phyloP scores from a whole-genome alignment of 1,139 yeast genomes.

The Pichia sp. region DNA sequence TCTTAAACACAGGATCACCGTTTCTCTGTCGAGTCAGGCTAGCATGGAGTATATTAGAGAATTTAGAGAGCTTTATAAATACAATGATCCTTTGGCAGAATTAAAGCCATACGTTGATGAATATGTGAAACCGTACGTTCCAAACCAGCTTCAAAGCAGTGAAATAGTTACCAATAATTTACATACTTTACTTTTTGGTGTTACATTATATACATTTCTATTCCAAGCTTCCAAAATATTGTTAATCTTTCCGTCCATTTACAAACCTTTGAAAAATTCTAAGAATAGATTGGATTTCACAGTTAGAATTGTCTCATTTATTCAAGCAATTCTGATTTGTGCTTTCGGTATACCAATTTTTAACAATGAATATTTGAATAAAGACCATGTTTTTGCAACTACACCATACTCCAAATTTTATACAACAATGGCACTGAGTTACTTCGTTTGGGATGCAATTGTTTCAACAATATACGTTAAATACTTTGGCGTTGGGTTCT shows the following conservation, averaged over 20 bases:
- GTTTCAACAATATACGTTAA: constrained; percentile 56
- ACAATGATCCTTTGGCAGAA: constrained; percentile 30
- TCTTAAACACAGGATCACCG: background rate
- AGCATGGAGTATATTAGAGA: constrained; percentile 7
- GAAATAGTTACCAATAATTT: constrained; percentile 28
- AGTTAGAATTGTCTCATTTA: constrained; percentile 82
- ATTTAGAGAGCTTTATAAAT: constrained; percentile 10
- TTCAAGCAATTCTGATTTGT: constrained; percentile 64
- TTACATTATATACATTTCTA: constrained; percentile 34
- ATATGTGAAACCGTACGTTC: constrained; percentile 37
- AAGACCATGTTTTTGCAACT: constrained; percentile 55
- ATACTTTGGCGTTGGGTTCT: constrained; percentile 75
- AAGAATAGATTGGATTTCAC: constrained; percentile 66
- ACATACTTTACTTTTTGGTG: constrained; percentile 32
- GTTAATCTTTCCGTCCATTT: constrained; percentile 32
- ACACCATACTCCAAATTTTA: constrained; percentile 73
- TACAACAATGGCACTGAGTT: constrained; percentile 67
- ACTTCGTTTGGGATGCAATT: constrained; percentile 84
- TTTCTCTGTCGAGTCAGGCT: background rate
- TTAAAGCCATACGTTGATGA: constrained; percentile 15
- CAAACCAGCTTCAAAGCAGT: constrained; percentile 4
- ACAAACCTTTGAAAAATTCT: constrained; percentile 35
- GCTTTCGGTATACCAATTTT: constrained; percentile 52
- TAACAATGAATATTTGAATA: constrained; percentile 43
- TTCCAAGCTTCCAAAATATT: constrained; percentile 39